Conservation (phyloP, 768 basidiomycete genomes). For the Auricularia heimuer region DNA sequence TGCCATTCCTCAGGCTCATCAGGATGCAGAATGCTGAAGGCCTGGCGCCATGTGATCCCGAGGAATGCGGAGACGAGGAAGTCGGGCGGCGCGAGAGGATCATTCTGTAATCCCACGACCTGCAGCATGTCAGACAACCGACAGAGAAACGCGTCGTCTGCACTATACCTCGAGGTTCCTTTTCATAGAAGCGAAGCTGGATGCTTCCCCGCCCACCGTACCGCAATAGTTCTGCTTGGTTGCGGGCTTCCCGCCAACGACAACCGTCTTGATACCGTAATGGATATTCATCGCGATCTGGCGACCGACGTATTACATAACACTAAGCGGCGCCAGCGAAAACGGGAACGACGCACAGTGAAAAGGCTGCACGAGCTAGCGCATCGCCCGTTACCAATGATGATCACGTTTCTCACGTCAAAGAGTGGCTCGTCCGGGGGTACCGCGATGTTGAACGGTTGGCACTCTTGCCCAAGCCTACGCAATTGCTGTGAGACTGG, state of each 20-base stretch:
- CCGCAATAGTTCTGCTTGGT: constrained; percentile 49
- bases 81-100: constrained; percentile 48
- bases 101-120: constrained; percentile 35
- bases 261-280: constrained; percentile 47
- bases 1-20: constrained; percentile 36
- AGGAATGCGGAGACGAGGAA: constrained; percentile 15
- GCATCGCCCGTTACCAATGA: constrained; percentile 44
- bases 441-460: constrained; percentile 20
- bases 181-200: constrained; percentile 44
- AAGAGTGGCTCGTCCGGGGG: constrained; percentile 40
- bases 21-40: constrained; percentile 43
- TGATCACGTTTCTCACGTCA: constrained; percentile 36
- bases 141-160: not conserved
- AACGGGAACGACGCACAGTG: constrained; percentile 15
- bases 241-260: constrained; percentile 41
- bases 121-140: not conserved
- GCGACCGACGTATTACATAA: no score
- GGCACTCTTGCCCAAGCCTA: constrained; percentile 18
- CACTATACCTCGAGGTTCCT: constrained; percentile 40
- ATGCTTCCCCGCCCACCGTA: constrained; percentile 51
- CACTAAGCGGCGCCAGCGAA: no score
- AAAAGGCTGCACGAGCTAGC: constrained; percentile 20
- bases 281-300: constrained; percentile 52
- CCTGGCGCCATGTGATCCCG: constrained; percentile 54
- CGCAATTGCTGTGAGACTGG: not conserved